A percentile compares a stretch with the other conserved stretches of the same genome.
These are phyloP conservation scores for Davidsoniella neocaledoniae DNA, from an alignment of 2,329 filamentous ascomycete species.

Conservation along the genomic window DNA sequence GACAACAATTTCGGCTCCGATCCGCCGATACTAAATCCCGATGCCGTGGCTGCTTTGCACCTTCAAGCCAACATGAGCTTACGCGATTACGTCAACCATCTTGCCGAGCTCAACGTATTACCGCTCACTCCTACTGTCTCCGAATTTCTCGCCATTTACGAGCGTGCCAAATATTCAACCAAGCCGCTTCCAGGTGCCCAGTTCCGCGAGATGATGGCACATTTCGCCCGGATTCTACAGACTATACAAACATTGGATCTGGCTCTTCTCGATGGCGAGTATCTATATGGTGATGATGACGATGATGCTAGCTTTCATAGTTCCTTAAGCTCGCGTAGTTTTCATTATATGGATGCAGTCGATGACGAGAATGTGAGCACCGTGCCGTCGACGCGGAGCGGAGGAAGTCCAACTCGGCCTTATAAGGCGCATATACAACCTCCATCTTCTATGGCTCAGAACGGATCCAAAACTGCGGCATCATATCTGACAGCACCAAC, in stretches of 20 bases:
- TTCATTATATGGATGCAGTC: constrained; percentile 5
- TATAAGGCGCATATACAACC: neutral
- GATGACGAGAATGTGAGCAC: constrained; percentile 5
- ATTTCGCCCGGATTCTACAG: constrained; percentile 66
- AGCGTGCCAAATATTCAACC: constrained; percentile 68
- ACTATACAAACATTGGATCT: constrained; percentile 52
- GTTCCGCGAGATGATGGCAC: constrained; percentile 66
- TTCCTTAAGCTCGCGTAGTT: constrained; percentile 2
- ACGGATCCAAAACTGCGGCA: neutral
- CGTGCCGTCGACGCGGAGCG: constrained; percentile 2
- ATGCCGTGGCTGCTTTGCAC: constrained; percentile 55
- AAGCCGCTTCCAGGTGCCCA: constrained; percentile 47
- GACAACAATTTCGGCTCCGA: neutral
- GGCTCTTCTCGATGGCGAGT: constrained; percentile 25
- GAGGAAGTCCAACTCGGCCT: neutral
- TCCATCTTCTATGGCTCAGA: neutral
- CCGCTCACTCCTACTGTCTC: neutral
- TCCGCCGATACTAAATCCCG: constrained; percentile 31
- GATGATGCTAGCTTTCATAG: constrained; percentile 5
- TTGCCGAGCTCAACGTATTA: constrained; percentile 51
- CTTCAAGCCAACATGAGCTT: constrained; percentile 55
- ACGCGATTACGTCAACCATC: constrained; percentile 59
- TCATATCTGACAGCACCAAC: constrained; percentile 3
- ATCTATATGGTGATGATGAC: neutral
- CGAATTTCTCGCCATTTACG: constrained; percentile 62